phyloP scores from a whole-genome alignment of 1,139 yeast genomes.

The Geotrichum histeridarum region DNA sequence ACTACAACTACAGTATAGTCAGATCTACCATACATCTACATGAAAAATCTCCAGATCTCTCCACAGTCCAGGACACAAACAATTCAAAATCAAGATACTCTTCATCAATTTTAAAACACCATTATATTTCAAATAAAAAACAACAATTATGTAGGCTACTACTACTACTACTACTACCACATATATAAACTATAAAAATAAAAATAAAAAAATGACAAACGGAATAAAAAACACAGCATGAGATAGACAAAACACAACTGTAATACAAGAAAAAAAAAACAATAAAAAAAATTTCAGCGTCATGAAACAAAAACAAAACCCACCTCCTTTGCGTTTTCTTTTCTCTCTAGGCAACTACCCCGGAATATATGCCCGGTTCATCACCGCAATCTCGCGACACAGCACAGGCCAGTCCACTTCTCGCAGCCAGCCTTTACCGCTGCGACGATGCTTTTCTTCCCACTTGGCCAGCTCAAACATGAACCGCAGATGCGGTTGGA shows the following conservation, averaged over 20 bases:
- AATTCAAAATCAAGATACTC: too few relatives aligned
- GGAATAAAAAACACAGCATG: not conserved
- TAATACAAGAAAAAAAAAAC: not conserved
- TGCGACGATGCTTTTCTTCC: constrained; percentile 50
- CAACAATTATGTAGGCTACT: not conserved
- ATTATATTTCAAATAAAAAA: not conserved
- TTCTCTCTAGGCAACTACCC: not conserved
- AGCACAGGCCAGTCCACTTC: constrained; percentile 86
- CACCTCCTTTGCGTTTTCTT: too few relatives aligned
- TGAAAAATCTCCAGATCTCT: too few relatives aligned
- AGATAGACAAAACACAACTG: not conserved
- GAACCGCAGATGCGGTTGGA: constrained; percentile 82
- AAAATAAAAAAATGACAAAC: not conserved
- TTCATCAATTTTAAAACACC: too few relatives aligned
- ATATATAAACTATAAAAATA: not conserved
- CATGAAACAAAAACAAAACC: not conserved
- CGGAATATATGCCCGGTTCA: constrained; percentile 59
- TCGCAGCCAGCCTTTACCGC: constrained; percentile 44
- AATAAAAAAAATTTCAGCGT: not conserved
- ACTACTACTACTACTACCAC: not conserved
- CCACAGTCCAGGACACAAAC: too few relatives aligned
- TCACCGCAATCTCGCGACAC: constrained; percentile 73
- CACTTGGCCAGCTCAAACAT: constrained; percentile 79
- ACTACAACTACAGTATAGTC: too few relatives aligned
- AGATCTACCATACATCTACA: too few relatives aligned